phyloP scores from a whole-genome alignment of 768 basidiomycete genomes.

The Cyclocybe cylindracea region DNA sequence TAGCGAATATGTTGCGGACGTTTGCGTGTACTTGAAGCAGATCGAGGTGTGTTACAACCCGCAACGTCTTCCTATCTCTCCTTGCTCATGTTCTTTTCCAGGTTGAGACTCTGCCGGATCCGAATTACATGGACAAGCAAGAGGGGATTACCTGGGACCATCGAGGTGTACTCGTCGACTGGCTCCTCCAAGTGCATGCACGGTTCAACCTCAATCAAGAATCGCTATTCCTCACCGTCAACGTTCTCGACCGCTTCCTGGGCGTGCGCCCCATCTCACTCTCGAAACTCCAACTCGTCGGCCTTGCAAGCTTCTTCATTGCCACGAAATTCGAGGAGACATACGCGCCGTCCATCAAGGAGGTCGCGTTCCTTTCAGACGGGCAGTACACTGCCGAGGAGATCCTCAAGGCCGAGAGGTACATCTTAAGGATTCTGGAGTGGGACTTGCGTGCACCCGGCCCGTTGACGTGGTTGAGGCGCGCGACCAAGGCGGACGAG shows the following conservation, averaged over 20 bases:
- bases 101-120: conserved; percentile 76
- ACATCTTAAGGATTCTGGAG: conserved; percentile 81
- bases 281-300: conserved; percentile 88
- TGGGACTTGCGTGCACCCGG: conserved; percentile 89
- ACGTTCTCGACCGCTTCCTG: conserved; percentile 82
- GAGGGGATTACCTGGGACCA: conserved; percentile 86
- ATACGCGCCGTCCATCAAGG: conserved; percentile 78
- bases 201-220: conserved; percentile 87
- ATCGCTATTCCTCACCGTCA: conserved; percentile 86
- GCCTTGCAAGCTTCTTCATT: conserved; percentile 84
- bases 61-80: too few species aligned
- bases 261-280: conserved; percentile 73
- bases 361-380: conserved; percentile 81
- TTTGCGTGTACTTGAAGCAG: conserved; percentile 87
- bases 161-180: conserved; percentile 88
- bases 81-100: conserved; percentile 26
- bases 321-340: conserved; percentile 94
- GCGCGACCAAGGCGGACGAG: conserved; percentile 91
- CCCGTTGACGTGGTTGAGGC: conserved; percentile 85
- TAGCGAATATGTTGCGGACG: conserved; percentile 92
- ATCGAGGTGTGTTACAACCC: conserved; percentile 60
- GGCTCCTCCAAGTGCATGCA: conserved; percentile 89
- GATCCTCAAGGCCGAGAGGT: conserved; percentile 86
- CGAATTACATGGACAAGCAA: conserved; percentile 84
- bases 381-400: conserved; percentile 76